Evolutionary conservation across 805 yeast species (phyloP), one percentile per base, ranked within the genome.

Genomic region (Kazachstania viticola): DNA sequence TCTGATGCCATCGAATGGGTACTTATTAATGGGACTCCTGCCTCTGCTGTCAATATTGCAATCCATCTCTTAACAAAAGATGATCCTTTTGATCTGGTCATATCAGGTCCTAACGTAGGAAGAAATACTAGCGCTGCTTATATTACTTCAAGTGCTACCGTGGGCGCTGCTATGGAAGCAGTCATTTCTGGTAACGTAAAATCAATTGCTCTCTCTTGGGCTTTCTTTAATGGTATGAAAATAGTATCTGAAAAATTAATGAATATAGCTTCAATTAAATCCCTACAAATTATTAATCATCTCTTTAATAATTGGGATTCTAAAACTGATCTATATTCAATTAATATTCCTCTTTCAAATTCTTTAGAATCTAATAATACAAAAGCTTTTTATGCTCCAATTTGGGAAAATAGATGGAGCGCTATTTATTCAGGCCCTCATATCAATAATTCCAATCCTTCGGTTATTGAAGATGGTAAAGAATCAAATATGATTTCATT

Each of bases 161-260:
- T 91, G 13, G 98, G 98, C 17, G 97, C 95, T 3, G 91, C 96
- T 1, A 71, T 87, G 84, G 98, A 91, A 59, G 93, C 87, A 2
- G 81, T 79, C 2, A 71, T 87, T 26, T 52, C 67, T 14, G 78
- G 76, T 0, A 71, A 74, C 19, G 60, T 58, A 12, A 75, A 66
- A 42, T 62, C 95, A 4, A 67, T 91, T 40, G 96, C 94, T 2
- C 47, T 91, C 21, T 80, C 94, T 23, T 88, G 74, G 65, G 91
- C 94, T n/a, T 91, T 79, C 49, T 72, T 67, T 33, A 38, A 55
- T 21, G 64, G 67, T 24, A 54, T 62, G 17, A 58, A 68, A 28
- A 54, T 61, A 14, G 75, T 76, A n/a, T 25, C 36, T 35, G 60
- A 64, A 25, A 56, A 58, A 13, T 57, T 71, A 8, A 51, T 84